Evolutionary conservation across 1,284 basidiomycete species (phyloP).

Genomic region (Trametes sp.): DNA sequence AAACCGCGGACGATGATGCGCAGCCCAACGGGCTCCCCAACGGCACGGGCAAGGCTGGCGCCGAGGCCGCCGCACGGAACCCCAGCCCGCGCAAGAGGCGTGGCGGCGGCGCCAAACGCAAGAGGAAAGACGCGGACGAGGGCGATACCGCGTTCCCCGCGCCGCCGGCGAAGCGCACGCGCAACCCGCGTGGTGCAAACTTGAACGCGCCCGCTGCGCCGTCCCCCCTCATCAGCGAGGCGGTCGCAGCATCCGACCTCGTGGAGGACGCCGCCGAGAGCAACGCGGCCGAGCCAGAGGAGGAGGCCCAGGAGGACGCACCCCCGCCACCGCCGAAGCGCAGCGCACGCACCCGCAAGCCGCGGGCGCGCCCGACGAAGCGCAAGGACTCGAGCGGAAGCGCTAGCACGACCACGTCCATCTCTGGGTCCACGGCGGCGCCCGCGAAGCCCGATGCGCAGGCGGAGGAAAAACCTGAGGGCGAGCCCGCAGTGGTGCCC

Average conservation of each 20-base stretch:
- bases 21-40: constrained; percentile 22
- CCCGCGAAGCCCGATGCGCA: constrained; percentile 20
- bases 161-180: constrained; percentile 74
- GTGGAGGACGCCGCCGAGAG: constrained; percentile 33
- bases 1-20: constrained; percentile 41
- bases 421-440: constrained; percentile 42
- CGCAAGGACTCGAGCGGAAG: constrained; percentile 43
- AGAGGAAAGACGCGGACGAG: constrained; percentile 67
- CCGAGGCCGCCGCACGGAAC: constrained; percentile 23
- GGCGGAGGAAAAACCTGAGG: constrained; percentile 10
- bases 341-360: constrained; percentile 39
- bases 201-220: constrained; percentile 32
- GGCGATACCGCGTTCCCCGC: constrained; percentile 67
- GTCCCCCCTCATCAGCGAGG: constrained; percentile 40
- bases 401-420: constrained; percentile 42
- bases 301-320: constrained; percentile 31
- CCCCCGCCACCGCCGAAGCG: constrained; percentile 39
- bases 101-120: constrained; percentile 58
- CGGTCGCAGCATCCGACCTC: constrained; percentile 34
- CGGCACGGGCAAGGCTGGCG: constrained; percentile 22
- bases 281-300: constrained; percentile 36
- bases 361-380: constrained; percentile 31
- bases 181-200: constrained; percentile 53
- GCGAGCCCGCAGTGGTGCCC: constrained; percentile 17
- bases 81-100: constrained; percentile 48